Evolutionary conservation across 148 eudicot genomes (phyloP).

Genomic region (Camellia granthamiana): DNA sequence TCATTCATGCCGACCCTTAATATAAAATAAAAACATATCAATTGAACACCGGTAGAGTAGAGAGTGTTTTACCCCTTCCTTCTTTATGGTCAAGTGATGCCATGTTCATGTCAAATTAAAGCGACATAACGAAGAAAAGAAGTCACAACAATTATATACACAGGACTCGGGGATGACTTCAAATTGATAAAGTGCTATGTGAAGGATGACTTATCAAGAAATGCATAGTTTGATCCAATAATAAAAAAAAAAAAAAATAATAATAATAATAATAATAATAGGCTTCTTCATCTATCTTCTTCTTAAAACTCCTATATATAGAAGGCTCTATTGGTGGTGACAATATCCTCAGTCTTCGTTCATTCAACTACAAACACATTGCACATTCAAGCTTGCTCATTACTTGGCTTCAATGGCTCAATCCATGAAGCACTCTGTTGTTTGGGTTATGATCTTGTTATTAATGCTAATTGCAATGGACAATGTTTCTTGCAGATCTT

Average conservation of each 20-base stretch:
- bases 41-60: not conserved
- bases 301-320: not conserved
- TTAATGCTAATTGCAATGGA: not conserved
- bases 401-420: conserved; percentile 25
- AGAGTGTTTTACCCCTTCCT: too few species aligned
- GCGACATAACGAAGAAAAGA: not conserved
- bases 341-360: not conserved
- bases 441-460: conserved; percentile 26
- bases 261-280: not conserved
- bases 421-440: conserved; percentile 27
- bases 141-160: not conserved
- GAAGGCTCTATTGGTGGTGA: not conserved
- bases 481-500: too few species aligned
- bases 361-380: not conserved
- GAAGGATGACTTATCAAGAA: conserved; percentile 12
- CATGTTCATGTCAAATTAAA: not conserved
- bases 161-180: not conserved
- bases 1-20: too few species aligned
- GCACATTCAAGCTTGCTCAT: not conserved
- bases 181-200: conserved; percentile 13
- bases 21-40: too few species aligned
- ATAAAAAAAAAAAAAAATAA: not conserved
- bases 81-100: not conserved
- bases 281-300: not conserved
- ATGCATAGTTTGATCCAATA: not conserved